Percentiles rank a stretch among this genome's conserved stretches.
Conservation (phyloP, 352 stramenopile genomes). For the Globisporangium heterothallicum region DNA sequence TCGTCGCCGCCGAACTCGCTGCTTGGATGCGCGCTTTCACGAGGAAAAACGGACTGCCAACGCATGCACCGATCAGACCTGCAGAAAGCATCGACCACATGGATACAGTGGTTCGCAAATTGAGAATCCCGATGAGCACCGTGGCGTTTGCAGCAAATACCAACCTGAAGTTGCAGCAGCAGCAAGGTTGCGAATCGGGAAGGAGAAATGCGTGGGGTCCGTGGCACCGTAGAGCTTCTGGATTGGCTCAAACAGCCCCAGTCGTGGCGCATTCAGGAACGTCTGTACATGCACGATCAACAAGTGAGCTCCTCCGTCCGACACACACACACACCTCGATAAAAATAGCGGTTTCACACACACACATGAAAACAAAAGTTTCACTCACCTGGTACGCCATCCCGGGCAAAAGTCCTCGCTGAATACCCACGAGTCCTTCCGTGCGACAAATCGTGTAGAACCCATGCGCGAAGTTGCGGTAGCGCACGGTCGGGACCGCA, state of each 20-base stretch:
- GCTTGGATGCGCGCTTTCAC: conserved; percentile 84
- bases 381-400: conserved; percentile 85
- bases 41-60: conserved; percentile 83
- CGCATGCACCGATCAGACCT: conserved; percentile 68
- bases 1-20: conserved; percentile 58
- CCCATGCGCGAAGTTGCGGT: conserved; percentile 81
- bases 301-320: neutral
- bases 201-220: conserved; percentile 67
- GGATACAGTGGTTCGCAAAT: too few species aligned
- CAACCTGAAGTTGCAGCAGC: conserved; percentile 66
- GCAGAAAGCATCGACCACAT: neutral
- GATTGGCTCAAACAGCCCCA: conserved; percentile 76
- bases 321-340: conserved; percentile 5
- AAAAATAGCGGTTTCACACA: neutral
- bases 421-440: conserved; percentile 71
- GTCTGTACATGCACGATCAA: conserved; percentile 20
- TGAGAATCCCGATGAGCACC: too few species aligned
- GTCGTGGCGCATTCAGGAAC: conserved; percentile 74
- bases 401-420: conserved; percentile 67
- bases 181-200: conserved; percentile 67
- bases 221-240: conserved; percentile 77
- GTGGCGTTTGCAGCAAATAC: neutral
- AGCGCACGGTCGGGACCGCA: conserved; percentile 45
- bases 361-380: neutral
- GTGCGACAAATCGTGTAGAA: conserved; percentile 81